Base-by-base conservation (phyloP, 805 yeast genomes). In the Hanseniaspora occidentalis region DNA sequence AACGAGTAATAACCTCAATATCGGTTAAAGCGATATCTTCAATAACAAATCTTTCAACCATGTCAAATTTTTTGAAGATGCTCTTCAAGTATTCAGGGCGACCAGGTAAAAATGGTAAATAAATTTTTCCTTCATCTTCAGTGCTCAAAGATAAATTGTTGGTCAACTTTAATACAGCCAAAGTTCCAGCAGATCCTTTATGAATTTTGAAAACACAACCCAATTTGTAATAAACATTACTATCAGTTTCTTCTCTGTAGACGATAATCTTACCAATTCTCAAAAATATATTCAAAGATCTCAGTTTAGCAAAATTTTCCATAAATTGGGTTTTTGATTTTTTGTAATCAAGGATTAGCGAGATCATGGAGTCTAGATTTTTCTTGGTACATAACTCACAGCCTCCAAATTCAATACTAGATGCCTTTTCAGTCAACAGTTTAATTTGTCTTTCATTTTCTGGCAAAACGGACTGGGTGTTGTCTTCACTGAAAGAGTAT, bases 401-500 rank as follows among this genome's bases (percentile, higher is more conserved):
- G 2, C 43, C 57, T 5, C 64, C 65, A 31, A 70, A 47, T 11
- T 58, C 60, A 36, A 67, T 51, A 2, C 51, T 47, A 11, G 55
- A 57, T 31, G 84, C 56, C 34, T 73, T 61, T 6, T 61, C 65
- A 36, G 74, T 71, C 29, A 79, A 63, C 33, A 63, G 62, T 37
- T 73, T 66, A 21, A 85, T 75, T 45, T 71, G 70, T 52, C 72
- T 69, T 57, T 86, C 80, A 53, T 84, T 92, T 47, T 86, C 94
- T 0, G 96, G 96, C 39, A 85, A 62, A 49, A 88, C 61, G 0
- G 85, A 74, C 55, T 89, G 96, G 1, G 88, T 71, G 0, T 88
- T 69, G 53, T 92, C 88, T 56, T 92, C 98, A 61, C 94, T 76
- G 60, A 92, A 92, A 1, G 96, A 86, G 47, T 89, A 83, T 55